These are phyloP conservation scores for Cyclocybe cylindracea DNA, from an alignment of 768 basidiomycete genomes.

Conservation along the genomic window DNA sequence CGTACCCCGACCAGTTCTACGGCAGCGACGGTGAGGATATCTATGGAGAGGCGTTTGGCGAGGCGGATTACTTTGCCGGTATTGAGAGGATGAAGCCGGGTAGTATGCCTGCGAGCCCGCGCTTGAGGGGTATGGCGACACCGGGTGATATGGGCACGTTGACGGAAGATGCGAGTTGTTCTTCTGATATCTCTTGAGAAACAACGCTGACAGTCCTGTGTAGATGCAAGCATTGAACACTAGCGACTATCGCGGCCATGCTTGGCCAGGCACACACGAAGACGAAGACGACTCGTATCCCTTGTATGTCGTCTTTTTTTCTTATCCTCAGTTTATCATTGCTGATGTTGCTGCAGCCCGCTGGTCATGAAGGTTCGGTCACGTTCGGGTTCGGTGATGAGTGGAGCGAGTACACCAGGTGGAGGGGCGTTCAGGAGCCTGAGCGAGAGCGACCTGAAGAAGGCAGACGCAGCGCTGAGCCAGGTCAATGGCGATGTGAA, in stretches of 20 bases:
- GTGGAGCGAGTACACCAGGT: constrained; percentile 79
- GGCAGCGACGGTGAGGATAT: constrained; percentile 51
- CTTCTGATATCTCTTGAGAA: constrained; percentile 1
- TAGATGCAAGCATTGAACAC: constrained; percentile 87
- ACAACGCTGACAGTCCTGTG: background rate
- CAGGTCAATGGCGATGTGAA: constrained; percentile 36
- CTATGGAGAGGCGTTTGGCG: constrained; percentile 32
- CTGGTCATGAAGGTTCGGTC: constrained; percentile 90
- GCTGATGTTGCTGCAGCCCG: constrained; percentile 52
- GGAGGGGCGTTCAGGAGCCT: constrained; percentile 78
- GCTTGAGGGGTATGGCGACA: constrained; percentile 83
- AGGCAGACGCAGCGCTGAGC: constrained; percentile 87
- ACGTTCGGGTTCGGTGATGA: constrained; percentile 72
- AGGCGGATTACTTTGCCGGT: constrained; percentile 54
- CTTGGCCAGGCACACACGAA: constrained; percentile 59
- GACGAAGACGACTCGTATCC: constrained; percentile 93
- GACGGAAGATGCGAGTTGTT: constrained; percentile 69
- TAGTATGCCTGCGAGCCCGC: constrained; percentile 87
- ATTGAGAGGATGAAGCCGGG: constrained; percentile 70
- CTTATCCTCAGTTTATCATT: constrained; percentile 4
- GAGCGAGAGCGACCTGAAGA: constrained; percentile 83
- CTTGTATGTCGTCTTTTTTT: constrained; percentile 56
- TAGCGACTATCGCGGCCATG: constrained; percentile 79
- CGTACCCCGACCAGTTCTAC: constrained; percentile 93
- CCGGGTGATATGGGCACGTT: constrained; percentile 93